phyloP scores from a whole-genome alignment of 2,329 filamentous ascomycete species.

The Aspergillus quadricinctus region DNA sequence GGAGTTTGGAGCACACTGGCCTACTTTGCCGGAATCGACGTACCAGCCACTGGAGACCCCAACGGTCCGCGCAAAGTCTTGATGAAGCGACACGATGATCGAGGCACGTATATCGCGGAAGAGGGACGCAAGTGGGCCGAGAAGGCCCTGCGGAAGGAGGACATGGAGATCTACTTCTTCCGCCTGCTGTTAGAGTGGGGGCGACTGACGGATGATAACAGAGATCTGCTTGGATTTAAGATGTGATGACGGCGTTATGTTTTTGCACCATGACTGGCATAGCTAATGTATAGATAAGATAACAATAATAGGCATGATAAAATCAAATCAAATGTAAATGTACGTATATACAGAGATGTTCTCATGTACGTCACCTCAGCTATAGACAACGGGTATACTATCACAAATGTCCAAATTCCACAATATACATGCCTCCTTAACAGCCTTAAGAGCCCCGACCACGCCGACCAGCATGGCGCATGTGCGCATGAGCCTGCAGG shows the following conservation, averaged over 20 bases:
- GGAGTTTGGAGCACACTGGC: conserved; percentile 68
- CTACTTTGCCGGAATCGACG: conserved; percentile 62
- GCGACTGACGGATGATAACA: conserved; percentile 59
- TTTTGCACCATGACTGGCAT: not conserved
- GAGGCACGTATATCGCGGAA: conserved; percentile 63
- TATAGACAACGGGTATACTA: not conserved
- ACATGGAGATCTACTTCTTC: conserved; percentile 79
- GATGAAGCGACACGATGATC: conserved; percentile 48
- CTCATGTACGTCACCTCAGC: not conserved
- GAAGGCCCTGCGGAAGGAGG: conserved; percentile 61
- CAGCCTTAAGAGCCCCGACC: not conserved
- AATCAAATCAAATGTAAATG: not conserved
- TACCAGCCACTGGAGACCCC: conserved; percentile 1
- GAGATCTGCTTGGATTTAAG: conserved; percentile 46
- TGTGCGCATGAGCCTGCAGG: not conserved
- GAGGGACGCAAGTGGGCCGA: conserved; percentile 62
- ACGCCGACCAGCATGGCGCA: not conserved
- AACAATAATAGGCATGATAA: not conserved
- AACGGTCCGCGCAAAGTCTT: conserved; percentile 44
- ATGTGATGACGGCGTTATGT: not conserved
- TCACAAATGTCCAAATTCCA: not conserved
- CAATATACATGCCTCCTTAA: not conserved
- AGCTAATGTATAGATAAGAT: not conserved
- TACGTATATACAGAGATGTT: not conserved
- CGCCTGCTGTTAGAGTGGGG: conserved; percentile 74